These are phyloP conservation scores for Chlorella sp. DNA, from an alignment of 139 green algal species.

Conservation along the genomic window DNA sequence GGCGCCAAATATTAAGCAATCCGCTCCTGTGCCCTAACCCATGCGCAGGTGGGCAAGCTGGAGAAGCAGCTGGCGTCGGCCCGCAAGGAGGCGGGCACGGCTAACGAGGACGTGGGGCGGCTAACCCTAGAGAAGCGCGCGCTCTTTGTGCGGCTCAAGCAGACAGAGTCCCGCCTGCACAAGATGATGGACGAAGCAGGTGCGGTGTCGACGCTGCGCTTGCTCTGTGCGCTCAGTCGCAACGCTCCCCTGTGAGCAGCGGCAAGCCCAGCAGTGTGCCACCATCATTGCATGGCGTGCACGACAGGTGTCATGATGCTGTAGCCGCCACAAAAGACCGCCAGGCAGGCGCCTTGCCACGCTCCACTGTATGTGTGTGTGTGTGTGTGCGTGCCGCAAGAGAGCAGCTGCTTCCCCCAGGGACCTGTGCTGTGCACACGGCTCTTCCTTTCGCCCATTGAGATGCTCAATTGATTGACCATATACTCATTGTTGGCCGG, in stretches of 20 bases:
- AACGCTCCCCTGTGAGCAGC: no score
- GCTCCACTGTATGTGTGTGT: no score
- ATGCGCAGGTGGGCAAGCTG: neutral
- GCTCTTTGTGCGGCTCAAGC: conserved; percentile 27
- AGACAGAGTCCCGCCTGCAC: conserved; percentile 22
- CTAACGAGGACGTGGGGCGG: conserved; percentile 14
- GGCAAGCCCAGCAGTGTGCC: no score
- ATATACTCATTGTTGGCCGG: neutral
- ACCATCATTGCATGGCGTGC: no score
- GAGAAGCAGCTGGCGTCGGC: neutral
- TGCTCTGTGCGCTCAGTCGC: no score
- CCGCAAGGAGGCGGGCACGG: neutral
- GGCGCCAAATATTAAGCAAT: no score
- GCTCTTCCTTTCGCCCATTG: neutral
- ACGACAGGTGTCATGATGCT: no score
- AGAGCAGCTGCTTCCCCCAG: neutral
- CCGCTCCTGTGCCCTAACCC: no score
- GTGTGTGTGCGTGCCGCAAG: no score
- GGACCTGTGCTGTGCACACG: neutral
- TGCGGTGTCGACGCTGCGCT: no score
- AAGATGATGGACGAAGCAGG: conserved; percentile 6
- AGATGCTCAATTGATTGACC: neutral
- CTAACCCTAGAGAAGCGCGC: conserved; percentile 22
- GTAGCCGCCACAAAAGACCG: no score
- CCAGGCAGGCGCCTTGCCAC: no score